These are phyloP conservation scores for Stipa capillata DNA, from an alignment of 176 grass and related monocot species.

Conservation along the genomic window DNA sequence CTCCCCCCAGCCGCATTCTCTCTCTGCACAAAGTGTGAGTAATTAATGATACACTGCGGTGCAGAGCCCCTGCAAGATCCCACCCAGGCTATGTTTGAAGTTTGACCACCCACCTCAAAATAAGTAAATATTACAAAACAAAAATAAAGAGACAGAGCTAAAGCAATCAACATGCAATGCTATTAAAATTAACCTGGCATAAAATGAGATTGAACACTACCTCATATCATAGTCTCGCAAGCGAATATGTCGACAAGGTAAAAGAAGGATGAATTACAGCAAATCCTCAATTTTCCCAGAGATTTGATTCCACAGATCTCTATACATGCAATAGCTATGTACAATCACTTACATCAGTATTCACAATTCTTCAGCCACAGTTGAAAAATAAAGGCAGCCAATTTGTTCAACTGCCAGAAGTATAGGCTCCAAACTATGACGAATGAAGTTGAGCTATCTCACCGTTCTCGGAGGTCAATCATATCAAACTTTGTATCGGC, in stretches of 20 bases:
- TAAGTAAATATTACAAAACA: neutral
- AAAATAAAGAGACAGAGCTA: neutral
- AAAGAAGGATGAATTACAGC: neutral
- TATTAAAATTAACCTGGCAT: neutral
- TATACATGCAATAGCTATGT: conserved; percentile 39
- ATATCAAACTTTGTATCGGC: conserved; percentile 68
- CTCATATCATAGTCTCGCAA: neutral
- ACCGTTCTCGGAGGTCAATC: conserved; percentile 68
- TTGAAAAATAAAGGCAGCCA: conserved; percentile 12
- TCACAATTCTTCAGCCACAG: neutral
- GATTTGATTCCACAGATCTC: neutral
- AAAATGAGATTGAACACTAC: neutral
- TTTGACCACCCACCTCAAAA: neutral
- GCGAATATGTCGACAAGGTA: neutral
- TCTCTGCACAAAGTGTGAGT: too few relatives aligned
- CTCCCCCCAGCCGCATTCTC: too few relatives aligned
- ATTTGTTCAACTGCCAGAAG: conserved; percentile 8
- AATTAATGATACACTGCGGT: neutral
- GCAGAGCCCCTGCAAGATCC: neutral
- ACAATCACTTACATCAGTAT: conserved; percentile 33
- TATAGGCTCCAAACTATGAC: neutral
- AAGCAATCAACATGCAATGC: neutral
- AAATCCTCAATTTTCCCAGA: neutral
- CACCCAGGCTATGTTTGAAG: too few relatives aligned
- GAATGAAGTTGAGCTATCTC: conserved; percentile 9